Evolutionary conservation across 2,329 filamentous ascomycete species (phyloP), one percentile per base, ranked within the genome.

Genomic region (Thelonectria olida): DNA sequence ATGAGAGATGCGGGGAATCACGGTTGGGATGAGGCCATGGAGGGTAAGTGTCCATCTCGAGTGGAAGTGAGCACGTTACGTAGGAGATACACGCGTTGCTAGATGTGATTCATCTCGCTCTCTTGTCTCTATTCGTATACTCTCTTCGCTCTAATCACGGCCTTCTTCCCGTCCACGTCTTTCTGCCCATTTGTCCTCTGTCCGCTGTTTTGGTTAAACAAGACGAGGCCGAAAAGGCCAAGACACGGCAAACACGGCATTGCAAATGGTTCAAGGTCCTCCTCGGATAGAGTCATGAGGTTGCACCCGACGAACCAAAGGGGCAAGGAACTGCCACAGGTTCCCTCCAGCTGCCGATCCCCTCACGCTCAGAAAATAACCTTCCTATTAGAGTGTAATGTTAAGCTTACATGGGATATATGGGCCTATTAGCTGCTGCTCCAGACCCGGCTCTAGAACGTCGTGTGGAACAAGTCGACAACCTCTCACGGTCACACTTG

Each of bases 241-340:
- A 34, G 15, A 15, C 41, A 52, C 67, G 65, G 67, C 54, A 66
- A 70, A 42, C 3, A 13, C 66, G 67, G 67, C 67, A 69, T 57
- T 17, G 42, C 15, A 4, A 41, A 57, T 5, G 12, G 28, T 7
- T 10, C 31, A 5, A 3, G 20, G 7, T 31, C 31, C 19, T 45
- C 31, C 25, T 19, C 42, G 36, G 44, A n/a, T 7, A 52, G 39
- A 58, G 55, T 52, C 55, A 58, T 52, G 28, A 52, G 28, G 55
- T 58, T 47, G 39, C 55, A 58, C 45, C 12, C 5, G 31, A 9
- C 5, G 34, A 52, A n/a, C 45, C 17, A 47, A 51, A 57, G 27
- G 6, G 45, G 38, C 22, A 58, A 39, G 22, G 39, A 45, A 17
- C 28, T 28, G 54, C 54, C 41, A 7, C 34, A 20, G 27, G 44